phyloP scores from a whole-genome alignment of 768 basidiomycete species.

The Suillus luteus region DNA sequence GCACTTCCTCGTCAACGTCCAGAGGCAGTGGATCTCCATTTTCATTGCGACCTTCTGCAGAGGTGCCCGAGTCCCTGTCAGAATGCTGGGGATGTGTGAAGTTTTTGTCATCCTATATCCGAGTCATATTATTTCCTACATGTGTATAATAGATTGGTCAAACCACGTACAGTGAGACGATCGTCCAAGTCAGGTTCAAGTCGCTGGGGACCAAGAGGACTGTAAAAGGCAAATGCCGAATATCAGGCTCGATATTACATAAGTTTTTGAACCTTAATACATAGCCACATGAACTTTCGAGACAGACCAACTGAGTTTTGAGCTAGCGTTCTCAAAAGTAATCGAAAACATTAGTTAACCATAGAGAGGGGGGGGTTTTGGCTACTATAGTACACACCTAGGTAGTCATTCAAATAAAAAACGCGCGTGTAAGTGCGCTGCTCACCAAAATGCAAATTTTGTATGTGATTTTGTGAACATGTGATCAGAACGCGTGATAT shows the following conservation, averaged over 20 bases:
- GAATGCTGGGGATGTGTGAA: too few species aligned
- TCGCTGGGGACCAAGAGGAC: background rate
- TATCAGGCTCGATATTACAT: background rate
- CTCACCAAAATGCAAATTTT: background rate
- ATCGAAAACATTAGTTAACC: background rate
- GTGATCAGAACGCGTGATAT: background rate
- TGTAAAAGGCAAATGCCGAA: background rate
- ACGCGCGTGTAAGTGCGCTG: background rate
- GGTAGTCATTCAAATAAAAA: background rate
- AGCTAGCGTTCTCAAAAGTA: background rate
- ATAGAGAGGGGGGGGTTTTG: background rate
- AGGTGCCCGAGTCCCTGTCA: too few species aligned
- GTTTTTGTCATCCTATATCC: too few species aligned
- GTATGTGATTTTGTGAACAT: background rate
- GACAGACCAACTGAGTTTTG: background rate
- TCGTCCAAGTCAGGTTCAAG: too few species aligned
- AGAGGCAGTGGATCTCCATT: too few species aligned
- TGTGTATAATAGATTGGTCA: too few species aligned
- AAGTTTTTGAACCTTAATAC: background rate
- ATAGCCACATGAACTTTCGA: background rate
- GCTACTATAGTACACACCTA: background rate
- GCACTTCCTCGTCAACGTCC: too few species aligned
- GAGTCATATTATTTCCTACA: too few species aligned
- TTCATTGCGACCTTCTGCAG: too few species aligned
- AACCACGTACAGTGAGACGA: too few species aligned